phyloP scores from a whole-genome alignment of 176 grass and related monocot species.

The Rhynchospora breviuscula region DNA sequence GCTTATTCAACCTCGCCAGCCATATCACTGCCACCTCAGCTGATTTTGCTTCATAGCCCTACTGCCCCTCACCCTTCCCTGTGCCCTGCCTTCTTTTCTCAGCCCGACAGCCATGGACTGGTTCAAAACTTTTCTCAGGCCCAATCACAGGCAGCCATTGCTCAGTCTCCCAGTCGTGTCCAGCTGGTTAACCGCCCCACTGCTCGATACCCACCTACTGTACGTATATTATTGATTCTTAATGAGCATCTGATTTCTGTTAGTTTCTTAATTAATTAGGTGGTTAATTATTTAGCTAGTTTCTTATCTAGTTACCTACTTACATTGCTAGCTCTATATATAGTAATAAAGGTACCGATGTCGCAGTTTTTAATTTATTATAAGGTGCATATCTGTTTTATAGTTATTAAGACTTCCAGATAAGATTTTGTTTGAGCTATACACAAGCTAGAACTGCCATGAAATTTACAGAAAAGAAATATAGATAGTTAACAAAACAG shows the following conservation, averaged over 20 bases:
- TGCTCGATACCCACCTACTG: neutral
- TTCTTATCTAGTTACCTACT: neutral
- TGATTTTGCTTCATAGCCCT: constrained; percentile 35
- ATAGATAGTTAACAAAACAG: neutral
- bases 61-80: constrained; percentile 35
- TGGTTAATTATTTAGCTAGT: neutral
- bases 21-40: constrained; percentile 29
- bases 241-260: neutral
- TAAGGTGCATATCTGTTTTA: neutral
- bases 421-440: neutral
- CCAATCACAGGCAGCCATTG: neutral
- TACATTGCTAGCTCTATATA: neutral
- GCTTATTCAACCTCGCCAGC: constrained; percentile 41
- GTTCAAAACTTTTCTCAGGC: neutral
- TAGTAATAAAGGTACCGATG: too few species aligned
- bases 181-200: neutral
- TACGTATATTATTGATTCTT: neutral
- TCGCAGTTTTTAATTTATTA: too few species aligned
- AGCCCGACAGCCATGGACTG: neutral
- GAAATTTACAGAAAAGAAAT: neutral
- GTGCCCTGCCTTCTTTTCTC: neutral
- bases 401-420: too few species aligned
- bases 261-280: neutral
- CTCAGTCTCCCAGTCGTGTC: neutral
- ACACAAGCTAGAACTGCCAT: neutral